Evolutionary conservation across 2,329 filamentous ascomycete genomes (phyloP), one percentile per base, ranked within the genome.

Genomic region (Endoconidiophora polonica): DNA sequence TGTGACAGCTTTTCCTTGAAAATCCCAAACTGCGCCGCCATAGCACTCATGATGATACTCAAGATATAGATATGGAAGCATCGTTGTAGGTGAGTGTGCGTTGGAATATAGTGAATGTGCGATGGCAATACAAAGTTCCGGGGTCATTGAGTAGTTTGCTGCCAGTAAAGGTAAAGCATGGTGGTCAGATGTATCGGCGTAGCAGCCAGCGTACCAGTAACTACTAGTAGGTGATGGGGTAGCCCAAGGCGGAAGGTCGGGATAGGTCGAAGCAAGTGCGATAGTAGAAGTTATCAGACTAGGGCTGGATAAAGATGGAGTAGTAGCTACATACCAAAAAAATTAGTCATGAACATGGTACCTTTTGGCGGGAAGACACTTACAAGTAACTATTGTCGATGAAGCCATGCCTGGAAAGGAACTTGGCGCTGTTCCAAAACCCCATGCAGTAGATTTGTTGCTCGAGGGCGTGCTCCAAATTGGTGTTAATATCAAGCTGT

Each of bases 1-100:
- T 0, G 58, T 58, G 6, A 59, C 53, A 4, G 54, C 54, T 18
- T 50, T 54, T 45, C 56, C 56, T 39, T 52, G 46, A 54, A 59
- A 59, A 47, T 59, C 46, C 40, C 57, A 54, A 4, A 24, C 54
- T 14, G 52, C 57, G 4, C 58, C 60, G 3, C 58, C 59, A 51
- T 63, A 62, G 55, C 60, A 64, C 55, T 63, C 60, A 48, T 58
- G 55, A 40, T 63, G 61, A 52, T 63, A 63, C 51, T 64, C 61
- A 18, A 63, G 38, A 36, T 57, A 61, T 3, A 60, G 52, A 41
- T 61, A 63, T 9, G 56, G 54, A 16, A 57, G 50, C 43, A 54
- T 58, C 0, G 59, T 58, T 1, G 58, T 61, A 14, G 55, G 46
- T 1, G 58, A 59, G 0, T 59, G 60, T 5, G 53, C 53, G 10